Conservation (phyloP, 192 early-diverging fungal genomes). For the Thoreauomyces humboldtii region DNA sequence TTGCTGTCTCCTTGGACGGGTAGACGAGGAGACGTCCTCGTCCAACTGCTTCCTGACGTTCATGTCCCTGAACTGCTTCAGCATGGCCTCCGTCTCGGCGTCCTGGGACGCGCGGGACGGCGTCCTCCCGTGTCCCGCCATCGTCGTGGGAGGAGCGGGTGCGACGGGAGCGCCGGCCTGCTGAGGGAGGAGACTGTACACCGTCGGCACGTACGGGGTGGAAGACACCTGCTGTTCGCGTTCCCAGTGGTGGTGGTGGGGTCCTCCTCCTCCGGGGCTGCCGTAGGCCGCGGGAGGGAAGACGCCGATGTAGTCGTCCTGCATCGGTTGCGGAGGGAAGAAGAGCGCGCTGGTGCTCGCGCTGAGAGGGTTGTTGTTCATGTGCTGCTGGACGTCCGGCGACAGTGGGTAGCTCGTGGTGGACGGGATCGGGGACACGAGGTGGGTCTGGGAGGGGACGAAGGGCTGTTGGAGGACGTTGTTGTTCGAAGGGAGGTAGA, state of each 20-base stretch:
- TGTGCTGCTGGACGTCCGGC: no score
- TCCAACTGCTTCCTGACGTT: not conserved
- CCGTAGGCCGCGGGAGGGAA: no score
- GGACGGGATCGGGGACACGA: not conserved
- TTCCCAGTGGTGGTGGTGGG: not conserved
- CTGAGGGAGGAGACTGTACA: slow-evolving; percentile 1
- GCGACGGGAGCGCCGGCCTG: not conserved
- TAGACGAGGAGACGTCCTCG: not conserved
- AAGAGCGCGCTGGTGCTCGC: not conserved
- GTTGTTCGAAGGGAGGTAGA: not conserved
- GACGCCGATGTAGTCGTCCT: not conserved
- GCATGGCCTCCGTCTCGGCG: slow-evolving; percentile 2
- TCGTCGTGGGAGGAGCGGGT: not conserved
- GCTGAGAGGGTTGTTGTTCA: not conserved
- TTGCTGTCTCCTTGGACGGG: not conserved
- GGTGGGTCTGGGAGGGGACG: no score
- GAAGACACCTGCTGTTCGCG: slow-evolving; percentile 9
- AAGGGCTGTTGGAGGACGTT: no score
- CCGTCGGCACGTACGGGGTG: not conserved
- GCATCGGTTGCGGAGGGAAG: not conserved
- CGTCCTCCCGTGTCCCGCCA: not conserved
- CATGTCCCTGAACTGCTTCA: slow-evolving; percentile 14
- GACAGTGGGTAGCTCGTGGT: no score
- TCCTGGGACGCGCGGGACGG: not conserved
- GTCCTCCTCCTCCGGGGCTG: not conserved